Conservation (phyloP, 2,329 filamentous ascomycete genomes). For the Cylindrodendrum hubeiense region DNA sequence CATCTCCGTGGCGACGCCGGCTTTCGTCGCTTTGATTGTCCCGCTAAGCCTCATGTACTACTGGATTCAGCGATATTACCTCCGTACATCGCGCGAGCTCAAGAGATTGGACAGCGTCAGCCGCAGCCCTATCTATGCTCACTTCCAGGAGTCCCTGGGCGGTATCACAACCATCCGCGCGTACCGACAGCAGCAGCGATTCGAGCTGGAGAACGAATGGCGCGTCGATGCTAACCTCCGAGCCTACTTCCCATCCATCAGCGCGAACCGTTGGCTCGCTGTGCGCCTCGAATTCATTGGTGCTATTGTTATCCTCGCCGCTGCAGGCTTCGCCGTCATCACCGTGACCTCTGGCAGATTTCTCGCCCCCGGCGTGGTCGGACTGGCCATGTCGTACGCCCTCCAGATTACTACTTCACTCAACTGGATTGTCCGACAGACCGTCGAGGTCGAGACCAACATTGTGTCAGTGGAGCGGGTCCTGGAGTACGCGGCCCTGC, state of each 20-base stretch:
- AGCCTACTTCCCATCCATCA: slow-evolving; percentile 96
- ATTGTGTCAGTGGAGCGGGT: slow-evolving; percentile 99
- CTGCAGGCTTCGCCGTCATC: slow-evolving; percentile 85
- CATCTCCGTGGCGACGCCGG: slow-evolving; percentile 84
- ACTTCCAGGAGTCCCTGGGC: slow-evolving; percentile 97
- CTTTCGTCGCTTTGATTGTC: slow-evolving; percentile 83
- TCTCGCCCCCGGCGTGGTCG: slow-evolving; percentile 81
- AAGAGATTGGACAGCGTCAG: slow-evolving; percentile 97
- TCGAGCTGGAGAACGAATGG: slow-evolving; percentile 96
- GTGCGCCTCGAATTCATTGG: slow-evolving; percentile 96
- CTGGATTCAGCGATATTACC: slow-evolving; percentile 96
- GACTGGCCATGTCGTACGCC: slow-evolving; percentile 96
- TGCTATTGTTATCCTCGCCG: slow-evolving; percentile 89
- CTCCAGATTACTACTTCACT: slow-evolving; percentile 96
- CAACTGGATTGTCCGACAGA: slow-evolving; percentile 99
- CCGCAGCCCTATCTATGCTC: slow-evolving; percentile 95
- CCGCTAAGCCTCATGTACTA: slow-evolving; percentile 86
- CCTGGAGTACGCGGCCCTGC: slow-evolving; percentile 91
- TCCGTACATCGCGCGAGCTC: slow-evolving; percentile 94
- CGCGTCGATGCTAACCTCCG: slow-evolving; percentile 93
- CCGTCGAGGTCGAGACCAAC: slow-evolving; percentile 99
- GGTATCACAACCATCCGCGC: slow-evolving; percentile 96
- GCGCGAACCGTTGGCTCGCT: slow-evolving; percentile 93
- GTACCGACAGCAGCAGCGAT: slow-evolving; percentile 88
- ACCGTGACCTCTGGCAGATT: slow-evolving; percentile 77